Conservation (phyloP, 768 basidiomycete genomes). For the Russula brevipes region DNA sequence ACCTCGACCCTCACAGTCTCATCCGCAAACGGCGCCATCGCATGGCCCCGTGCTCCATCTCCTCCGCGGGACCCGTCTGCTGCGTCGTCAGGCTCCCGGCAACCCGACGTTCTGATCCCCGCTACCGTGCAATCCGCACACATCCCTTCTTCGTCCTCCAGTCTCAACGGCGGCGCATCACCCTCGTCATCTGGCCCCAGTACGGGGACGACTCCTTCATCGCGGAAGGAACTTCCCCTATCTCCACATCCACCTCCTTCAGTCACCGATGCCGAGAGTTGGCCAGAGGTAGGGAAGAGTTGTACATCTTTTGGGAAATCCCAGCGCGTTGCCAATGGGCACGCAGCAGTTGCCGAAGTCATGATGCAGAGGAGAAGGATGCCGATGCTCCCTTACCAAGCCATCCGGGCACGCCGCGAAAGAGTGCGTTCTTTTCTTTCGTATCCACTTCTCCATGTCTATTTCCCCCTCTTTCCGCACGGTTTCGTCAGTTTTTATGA, state of each 20-base stretch:
- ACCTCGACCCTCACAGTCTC: slow-evolving; percentile 23
- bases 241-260: slow-evolving; percentile 30
- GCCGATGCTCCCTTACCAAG: slow-evolving; percentile 25
- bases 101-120: slow-evolving; percentile 2
- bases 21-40: slow-evolving; percentile 11
- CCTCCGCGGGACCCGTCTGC: not conserved
- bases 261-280: slow-evolving; percentile 36
- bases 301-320: slow-evolving; percentile 15
- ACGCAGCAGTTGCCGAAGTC: slow-evolving; percentile 22
- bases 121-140: slow-evolving; percentile 5
- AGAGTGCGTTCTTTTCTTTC: slow-evolving; percentile 33
- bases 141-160: slow-evolving; percentile 10
- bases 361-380: slow-evolving; percentile 26
- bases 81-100: not conserved
- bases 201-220: slow-evolving; percentile 42
- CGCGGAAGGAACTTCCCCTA: slow-evolving; percentile 36
- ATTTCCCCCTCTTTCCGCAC: not conserved
- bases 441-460: slow-evolving; percentile 1
- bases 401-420: slow-evolving; percentile 34
- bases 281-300: slow-evolving; percentile 44
- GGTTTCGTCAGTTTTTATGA: slow-evolving; percentile 7
- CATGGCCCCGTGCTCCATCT: slow-evolving; percentile 5
- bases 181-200: slow-evolving; percentile 13
- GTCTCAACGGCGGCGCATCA: slow-evolving; percentile 8
- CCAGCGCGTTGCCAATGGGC: slow-evolving; percentile 18